Evolutionary conservation across 2,329 filamentous ascomycete genomes (phyloP).

Genomic region (Colletotrichum tropicale): DNA sequence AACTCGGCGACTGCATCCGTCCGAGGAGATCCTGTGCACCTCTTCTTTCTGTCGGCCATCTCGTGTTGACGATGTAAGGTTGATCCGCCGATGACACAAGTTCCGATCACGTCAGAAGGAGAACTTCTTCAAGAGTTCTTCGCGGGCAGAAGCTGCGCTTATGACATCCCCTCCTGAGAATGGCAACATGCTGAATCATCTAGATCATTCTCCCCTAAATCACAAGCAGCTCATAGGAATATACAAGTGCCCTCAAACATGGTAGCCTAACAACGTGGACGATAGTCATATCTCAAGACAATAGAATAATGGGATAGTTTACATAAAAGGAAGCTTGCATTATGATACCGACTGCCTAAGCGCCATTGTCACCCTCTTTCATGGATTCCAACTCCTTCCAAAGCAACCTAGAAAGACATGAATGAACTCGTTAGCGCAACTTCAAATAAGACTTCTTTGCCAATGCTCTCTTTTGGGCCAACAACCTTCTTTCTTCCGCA

Average conservation of each 20-base stretch:
- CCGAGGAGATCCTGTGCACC: neutral
- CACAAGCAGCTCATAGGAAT: neutral
- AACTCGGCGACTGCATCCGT: neutral
- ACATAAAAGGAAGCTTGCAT: neutral
- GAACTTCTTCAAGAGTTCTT: neutral
- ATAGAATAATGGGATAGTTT: neutral
- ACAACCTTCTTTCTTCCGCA: slow-evolving; percentile 24
- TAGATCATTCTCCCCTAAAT: neutral
- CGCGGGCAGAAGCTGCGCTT: neutral
- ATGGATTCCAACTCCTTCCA: neutral
- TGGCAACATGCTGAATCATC: neutral
- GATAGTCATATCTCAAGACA: neutral
- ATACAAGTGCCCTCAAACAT: neutral
- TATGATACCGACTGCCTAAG: neutral
- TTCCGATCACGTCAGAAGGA: neutral
- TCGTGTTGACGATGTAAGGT: neutral
- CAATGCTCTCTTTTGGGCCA: slow-evolving; percentile 23
- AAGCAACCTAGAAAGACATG: neutral
- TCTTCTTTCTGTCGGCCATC: neutral
- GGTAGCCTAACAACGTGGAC: neutral
- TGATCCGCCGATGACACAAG: neutral
- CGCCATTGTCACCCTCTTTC: neutral
- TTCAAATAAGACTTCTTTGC: neutral
- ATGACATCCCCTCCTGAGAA: neutral
- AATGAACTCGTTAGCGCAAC: neutral